A percentile compares a stretch with the other conserved stretches of the same genome.
These are phyloP conservation scores for Daldinia loculata DNA, from an alignment of 495 filamentous ascomycete genomes.

Conservation along the genomic window DNA sequence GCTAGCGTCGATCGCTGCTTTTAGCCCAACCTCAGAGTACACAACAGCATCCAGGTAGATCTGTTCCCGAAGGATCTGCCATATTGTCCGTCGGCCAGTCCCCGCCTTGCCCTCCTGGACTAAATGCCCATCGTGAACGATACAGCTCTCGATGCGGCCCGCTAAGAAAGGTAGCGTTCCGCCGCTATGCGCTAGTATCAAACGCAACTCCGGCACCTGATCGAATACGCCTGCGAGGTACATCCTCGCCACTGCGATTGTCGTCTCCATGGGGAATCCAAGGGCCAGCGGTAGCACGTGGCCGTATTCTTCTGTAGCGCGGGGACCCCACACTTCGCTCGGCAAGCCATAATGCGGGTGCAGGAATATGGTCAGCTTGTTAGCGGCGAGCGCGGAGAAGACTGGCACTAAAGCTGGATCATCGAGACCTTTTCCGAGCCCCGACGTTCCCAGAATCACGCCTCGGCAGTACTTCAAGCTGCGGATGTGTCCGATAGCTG, in stretches of 20 bases:
- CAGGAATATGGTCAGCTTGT: constrained; percentile 75
- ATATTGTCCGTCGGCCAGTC: constrained; percentile 66
- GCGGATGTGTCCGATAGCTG: constrained; percentile 69
- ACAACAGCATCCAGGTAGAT: constrained; percentile 91
- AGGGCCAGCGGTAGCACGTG: constrained; percentile 88
- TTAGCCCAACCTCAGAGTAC: constrained; percentile 76
- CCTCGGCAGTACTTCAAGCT: constrained; percentile 75
- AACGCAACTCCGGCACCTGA: constrained; percentile 69
- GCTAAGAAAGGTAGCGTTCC: constrained; percentile 91
- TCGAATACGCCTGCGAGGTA: constrained; percentile 86
- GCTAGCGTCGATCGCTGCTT: constrained; percentile 72
- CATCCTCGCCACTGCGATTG: constrained; percentile 90
- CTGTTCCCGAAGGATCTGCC: constrained; percentile 86
- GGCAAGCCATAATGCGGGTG: constrained; percentile 96
- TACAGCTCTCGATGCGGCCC: constrained; percentile 87
- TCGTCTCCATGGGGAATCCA: constrained; percentile 94
- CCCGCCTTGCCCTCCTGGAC: constrained; percentile 59
- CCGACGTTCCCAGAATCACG: constrained; percentile 87
- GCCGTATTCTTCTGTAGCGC: constrained; percentile 73
- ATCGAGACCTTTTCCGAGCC: constrained; percentile 83
- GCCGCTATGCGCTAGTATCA: constrained; percentile 88
- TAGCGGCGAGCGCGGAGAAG: constrained; percentile 71
- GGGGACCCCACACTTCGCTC: constrained; percentile 75
- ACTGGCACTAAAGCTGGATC: constrained; percentile 76
- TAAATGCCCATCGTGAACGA: constrained; percentile 80